Base-by-base conservation (phyloP, 1,284 basidiomycete species). In the Moesziomyces parantarcticus region DNA sequence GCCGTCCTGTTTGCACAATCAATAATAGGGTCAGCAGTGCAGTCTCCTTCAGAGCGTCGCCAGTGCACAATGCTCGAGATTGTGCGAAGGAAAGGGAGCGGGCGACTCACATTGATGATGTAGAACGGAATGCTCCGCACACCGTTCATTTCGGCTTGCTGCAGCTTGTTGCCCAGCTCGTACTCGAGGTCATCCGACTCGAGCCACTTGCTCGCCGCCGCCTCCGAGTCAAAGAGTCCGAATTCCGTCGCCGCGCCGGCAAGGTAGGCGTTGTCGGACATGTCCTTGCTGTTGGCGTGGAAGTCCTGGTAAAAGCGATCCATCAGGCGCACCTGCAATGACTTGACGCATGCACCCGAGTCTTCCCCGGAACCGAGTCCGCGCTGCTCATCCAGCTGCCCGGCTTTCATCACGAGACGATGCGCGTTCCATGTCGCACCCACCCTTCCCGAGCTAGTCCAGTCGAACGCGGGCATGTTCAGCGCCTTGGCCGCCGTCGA, bases 361-460 rank as follows among this genome's bases (percentile, higher is more conserved):
- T 67, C 64, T 3, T 67, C 54, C 7, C 39, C 40, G 1, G 48
- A 50, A 32, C 36, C 26, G 23, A 13, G 23, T 1, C 41, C 53
- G 14, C 23, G 22, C 23, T 61, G 49, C 41, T 75, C 58, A 22
- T 77, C 73, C 25, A 63, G 14, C 54, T 71, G 67, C 8, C 54
- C 39, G 5, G 74, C 74, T 41, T 66, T 72, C 25, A 64, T 36
- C 22, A 76, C 54, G 40, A 77, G 50, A 14, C 76, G 41, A 46
- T 77, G 76, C 18, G 64, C 61, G 23, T 73, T 60, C 73, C 74
- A 77, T 3, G 76, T 77, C 1, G 76, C 76, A 0, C 73, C 76
- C 1, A 76, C 73, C 34, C 58, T 75, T 0, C 73, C 76, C 9
- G 73, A 51, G 25, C 58, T 69, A 8, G 44, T 51, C 69, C 73